Conservation (phyloP, 2,329 filamentous ascomycete genomes). For the Fusarium sp. region DNA sequence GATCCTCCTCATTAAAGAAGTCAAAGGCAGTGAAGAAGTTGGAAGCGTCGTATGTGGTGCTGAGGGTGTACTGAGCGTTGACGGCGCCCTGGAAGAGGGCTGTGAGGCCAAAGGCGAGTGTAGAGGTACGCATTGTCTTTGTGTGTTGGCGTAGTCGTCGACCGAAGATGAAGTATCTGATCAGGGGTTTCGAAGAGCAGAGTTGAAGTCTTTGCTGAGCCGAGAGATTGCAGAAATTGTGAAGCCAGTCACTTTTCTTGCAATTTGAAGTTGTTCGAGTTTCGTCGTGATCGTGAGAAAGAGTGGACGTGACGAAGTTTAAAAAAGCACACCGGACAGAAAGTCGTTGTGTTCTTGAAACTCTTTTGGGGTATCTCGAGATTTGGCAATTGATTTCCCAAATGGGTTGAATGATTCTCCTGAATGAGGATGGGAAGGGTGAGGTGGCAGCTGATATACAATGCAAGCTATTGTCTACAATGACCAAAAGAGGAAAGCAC, state of each 20-base stretch:
- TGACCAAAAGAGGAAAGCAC: conserved; percentile 19
- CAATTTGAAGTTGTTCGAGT: conserved; percentile 8
- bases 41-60: conserved; percentile 60
- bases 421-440: not conserved
- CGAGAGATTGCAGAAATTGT: conserved; percentile 3
- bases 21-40: conserved; percentile 70
- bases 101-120: conserved; percentile 45
- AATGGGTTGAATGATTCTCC: not conserved
- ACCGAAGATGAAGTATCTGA: not conserved
- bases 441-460: not conserved
- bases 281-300: conserved; percentile 14
- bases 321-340: not conserved
- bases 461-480: conserved; percentile 28
- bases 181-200: not conserved
- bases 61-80: conserved; percentile 57
- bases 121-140: conserved; percentile 36
- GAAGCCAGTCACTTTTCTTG: conserved; percentile 25
- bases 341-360: conserved; percentile 1
- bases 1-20: conserved; percentile 71
- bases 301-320: conserved; percentile 9
- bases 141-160: not conserved
- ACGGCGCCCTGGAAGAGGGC: conserved; percentile 45
- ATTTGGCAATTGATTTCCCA: not conserved
- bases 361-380: not conserved
- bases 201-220: conserved; percentile 2